These are phyloP conservation scores for Dipodascus geniculatus DNA, from an alignment of 805 yeast species.

Conservation along the genomic window DNA sequence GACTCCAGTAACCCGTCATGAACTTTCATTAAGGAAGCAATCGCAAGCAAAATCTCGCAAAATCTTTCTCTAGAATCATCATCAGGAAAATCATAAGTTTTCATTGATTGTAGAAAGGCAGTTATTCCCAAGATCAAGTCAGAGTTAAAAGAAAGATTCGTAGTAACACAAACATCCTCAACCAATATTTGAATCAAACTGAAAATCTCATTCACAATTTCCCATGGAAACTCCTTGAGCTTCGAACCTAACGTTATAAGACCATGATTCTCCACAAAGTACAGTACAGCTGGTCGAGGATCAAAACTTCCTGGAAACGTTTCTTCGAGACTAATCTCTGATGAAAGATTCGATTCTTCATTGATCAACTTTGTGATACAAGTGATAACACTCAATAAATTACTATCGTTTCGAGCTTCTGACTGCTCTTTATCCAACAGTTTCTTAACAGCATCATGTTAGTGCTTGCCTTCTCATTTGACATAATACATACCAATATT, in stretches of 20 bases:
- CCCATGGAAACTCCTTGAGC: background rate
- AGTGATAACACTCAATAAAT: background rate
- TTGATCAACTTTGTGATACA: background rate
- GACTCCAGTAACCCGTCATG: background rate
- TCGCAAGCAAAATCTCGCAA: background rate
- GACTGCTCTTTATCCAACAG: background rate
- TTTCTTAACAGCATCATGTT: background rate
- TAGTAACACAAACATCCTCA: background rate
- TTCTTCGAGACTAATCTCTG: background rate
- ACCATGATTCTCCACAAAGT: background rate
- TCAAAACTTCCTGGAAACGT: background rate
- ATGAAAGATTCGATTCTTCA: background rate
- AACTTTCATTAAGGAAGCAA: background rate
- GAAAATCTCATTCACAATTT: background rate
- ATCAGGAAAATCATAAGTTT: background rate
- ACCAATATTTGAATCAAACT: background rate
- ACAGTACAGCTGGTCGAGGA: background rate
- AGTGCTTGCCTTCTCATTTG: background rate
- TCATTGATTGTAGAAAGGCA: background rate
- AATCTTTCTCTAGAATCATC: background rate
- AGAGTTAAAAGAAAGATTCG: background rate
- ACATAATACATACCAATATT: background rate
- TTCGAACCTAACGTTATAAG: background rate
- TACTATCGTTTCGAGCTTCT: background rate
- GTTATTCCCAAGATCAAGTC: background rate